Evolutionary conservation across 2,329 filamentous ascomycete genomes (phyloP).

Genomic region (Colletotrichum sp.): DNA sequence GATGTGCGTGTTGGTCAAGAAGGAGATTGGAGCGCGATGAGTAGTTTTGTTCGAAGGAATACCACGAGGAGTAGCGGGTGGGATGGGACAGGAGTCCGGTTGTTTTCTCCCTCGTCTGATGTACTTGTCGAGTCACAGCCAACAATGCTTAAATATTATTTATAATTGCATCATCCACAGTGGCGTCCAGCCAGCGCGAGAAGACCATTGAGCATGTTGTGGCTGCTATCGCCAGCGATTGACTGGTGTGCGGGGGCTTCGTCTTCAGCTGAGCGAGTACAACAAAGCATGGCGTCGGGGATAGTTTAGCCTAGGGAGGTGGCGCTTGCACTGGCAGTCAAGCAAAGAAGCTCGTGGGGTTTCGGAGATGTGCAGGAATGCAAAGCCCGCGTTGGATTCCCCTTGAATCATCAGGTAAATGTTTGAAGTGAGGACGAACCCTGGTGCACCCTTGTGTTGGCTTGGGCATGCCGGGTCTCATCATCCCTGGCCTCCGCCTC

Average conservation of each 20-base stretch:
- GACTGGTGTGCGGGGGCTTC: neutral
- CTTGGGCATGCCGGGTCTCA: neutral
- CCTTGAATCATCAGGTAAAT: neutral
- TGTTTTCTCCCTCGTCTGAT: neutral
- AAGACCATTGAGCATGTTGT: neutral
- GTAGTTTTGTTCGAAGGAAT: neutral
- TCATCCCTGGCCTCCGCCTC: neutral
- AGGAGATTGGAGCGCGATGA: constrained; percentile 3
- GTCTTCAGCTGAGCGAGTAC: neutral
- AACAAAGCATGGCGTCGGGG: neutral
- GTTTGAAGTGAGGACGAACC: neutral
- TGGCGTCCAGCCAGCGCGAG: neutral
- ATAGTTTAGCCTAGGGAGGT: neutral
- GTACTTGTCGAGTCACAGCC: neutral
- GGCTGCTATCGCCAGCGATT: neutral
- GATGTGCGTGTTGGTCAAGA: constrained; percentile 32
- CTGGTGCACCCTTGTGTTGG: neutral
- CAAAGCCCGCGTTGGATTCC: neutral
- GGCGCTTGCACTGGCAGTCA: neutral
- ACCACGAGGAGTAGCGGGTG: neutral
- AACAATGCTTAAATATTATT: neutral
- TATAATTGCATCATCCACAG: neutral
- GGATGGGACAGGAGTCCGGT: neutral
- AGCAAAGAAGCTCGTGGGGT: neutral
- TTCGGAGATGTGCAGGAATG: neutral